phyloP scores from a whole-genome alignment of 495 filamentous ascomycete species.

The Baudoinia panamericana region DNA sequence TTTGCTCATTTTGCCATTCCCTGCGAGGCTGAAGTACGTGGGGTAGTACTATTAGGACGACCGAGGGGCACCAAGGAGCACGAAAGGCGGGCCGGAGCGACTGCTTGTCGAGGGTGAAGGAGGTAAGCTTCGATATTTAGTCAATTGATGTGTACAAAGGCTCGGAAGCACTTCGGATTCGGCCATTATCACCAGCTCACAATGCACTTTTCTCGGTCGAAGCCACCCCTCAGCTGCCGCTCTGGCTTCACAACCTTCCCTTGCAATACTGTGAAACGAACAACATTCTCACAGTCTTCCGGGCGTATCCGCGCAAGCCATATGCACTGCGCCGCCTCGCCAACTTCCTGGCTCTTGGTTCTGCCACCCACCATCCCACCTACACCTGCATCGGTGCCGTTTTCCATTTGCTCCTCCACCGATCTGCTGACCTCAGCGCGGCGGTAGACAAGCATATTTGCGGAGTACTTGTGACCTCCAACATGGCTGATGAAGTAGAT shows the following conservation, averaged over 20 bases:
- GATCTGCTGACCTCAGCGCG: conserved; percentile 36
- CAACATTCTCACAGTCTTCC: conserved; percentile 88
- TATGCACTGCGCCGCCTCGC: conserved; percentile 67
- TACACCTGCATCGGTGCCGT: conserved; percentile 18
- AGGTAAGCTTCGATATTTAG: too few relatives aligned
- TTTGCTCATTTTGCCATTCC: conserved; percentile 13
- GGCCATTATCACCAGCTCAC: conserved; percentile 86
- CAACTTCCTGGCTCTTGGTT: conserved; percentile 26
- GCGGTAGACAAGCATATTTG: conserved; percentile 85
- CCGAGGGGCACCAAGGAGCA: too few relatives aligned
- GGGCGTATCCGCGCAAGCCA: conserved; percentile 84
- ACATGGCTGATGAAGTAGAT: conserved; percentile 95
- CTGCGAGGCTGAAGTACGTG: too few relatives aligned
- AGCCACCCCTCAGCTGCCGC: conserved; percentile 73
- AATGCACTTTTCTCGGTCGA: conserved; percentile 65
- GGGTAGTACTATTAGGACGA: too few relatives aligned
- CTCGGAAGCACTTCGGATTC: background rate
- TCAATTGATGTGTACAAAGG: background rate
- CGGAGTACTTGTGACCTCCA: conserved; percentile 85
- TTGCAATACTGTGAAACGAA: conserved; percentile 77
- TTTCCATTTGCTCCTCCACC: conserved; percentile 27
- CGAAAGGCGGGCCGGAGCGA: too few relatives aligned
- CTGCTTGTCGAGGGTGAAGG: too few relatives aligned
- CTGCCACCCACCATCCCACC: conserved; percentile 12
- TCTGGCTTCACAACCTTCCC: conserved; percentile 87